Evolutionary conservation across 768 basidiomycete species (phyloP), one percentile per base, ranked within the genome.

Genomic region (Naganishia antarctica): DNA sequence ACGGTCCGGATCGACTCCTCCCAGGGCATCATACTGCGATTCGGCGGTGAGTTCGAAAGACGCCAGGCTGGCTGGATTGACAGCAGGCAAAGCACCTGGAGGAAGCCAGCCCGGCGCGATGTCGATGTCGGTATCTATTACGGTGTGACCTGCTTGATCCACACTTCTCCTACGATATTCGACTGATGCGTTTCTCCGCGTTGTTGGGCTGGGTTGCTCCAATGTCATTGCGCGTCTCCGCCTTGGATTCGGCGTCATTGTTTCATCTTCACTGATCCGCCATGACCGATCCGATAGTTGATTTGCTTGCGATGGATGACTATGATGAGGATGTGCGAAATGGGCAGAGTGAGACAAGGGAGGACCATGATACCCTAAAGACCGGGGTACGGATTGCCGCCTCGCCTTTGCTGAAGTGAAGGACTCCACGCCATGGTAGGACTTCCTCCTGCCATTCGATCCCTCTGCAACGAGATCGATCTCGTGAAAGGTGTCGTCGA

Each of bases 1-100:
- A 9, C 34, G 53, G 31, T 40, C 23, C 47, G 28, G 5, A 40
- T 57, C 53, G 34, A 40, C 40, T 26, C 53, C 53, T 57, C 53
- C 53, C n/a, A 57, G 26, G 9, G 53, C 53, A 25, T 40, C 53
- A 29, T 57, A 57, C 26, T 57, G 53, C 21, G 53, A 37, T 25
- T 57, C 31, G 21, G 53, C 53, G 3, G 53, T 57, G 18, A 57
- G 53, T 40, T 57, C 53, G 37, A 57, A 57, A 8, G 53, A 25
- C 28, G 53, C 32, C 37, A 23, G 21, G 32, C 25, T 26, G 21
- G 53, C 53, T 4, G 53, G 53, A 57, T 57, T 57, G 37, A 57
- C 53, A 37, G 53, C 53, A n/a, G 53, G 53, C 8, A 57, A 34
- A 26, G 53, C 53, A 41, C 53, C 53, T 25, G 53, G 53, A 9